Evolutionary conservation across 2,329 filamentous ascomycete species (phyloP).

Genomic region (Ophiosphaerella herpotricha): DNA sequence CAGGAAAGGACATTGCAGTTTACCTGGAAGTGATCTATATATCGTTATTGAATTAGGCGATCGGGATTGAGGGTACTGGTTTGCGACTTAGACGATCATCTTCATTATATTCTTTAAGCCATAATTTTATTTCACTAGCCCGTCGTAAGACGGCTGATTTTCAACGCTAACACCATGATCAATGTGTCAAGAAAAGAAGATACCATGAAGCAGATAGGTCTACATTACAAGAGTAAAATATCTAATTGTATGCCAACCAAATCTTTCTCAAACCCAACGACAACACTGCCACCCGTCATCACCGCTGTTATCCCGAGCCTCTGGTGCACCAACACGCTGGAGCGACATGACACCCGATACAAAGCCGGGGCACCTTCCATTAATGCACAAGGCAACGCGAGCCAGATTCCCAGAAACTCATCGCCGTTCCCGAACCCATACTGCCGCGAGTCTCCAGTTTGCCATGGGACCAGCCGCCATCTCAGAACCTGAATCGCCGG

Average conservation of each 20-base stretch:
- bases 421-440: constrained; percentile 15
- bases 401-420: constrained; percentile 12
- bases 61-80: too few species aligned
- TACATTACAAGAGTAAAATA: neutral
- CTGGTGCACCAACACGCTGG: constrained; percentile 18
- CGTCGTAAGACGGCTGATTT: too few species aligned
- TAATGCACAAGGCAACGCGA: constrained; percentile 16
- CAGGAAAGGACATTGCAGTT: too few species aligned
- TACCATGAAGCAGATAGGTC: neutral
- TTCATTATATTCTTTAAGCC: too few species aligned
- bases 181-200: too few species aligned
- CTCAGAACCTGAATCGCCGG: constrained; percentile 10
- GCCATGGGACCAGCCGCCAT: constrained; percentile 2
- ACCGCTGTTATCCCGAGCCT: constrained; percentile 12
- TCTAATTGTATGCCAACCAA: neutral
- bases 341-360: constrained; percentile 13
- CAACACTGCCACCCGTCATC: constrained; percentile 2
- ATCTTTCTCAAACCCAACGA: neutral
- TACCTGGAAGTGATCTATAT: too few species aligned
- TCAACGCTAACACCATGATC: too few species aligned
- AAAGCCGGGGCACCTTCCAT: constrained; percentile 11
- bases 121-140: too few species aligned
- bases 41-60: too few species aligned
- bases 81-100: too few species aligned
- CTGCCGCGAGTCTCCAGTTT: constrained; percentile 5